Evolutionary conservation across 2,329 filamentous ascomycete species (phyloP).

Genomic region (Coniochaeta ligniaria): DNA sequence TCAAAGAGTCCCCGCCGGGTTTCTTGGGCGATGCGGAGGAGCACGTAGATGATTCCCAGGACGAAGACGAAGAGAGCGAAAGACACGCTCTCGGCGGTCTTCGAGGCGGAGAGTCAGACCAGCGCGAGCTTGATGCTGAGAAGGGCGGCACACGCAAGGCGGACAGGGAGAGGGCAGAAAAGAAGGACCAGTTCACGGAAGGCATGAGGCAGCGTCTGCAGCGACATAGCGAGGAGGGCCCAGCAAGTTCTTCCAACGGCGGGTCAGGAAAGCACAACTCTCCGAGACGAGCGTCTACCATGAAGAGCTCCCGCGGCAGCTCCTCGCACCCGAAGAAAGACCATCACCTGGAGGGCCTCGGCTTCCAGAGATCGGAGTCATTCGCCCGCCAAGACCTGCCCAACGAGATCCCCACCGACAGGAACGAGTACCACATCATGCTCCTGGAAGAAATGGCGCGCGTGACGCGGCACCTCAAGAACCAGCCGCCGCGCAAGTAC

Average conservation of each 20-base stretch:
- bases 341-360: not conserved
- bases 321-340: conserved; percentile 2
- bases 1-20: conserved; percentile 31
- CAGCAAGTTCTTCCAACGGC: not conserved
- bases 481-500: conserved; percentile 56
- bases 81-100: not conserved
- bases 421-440: conserved; percentile 50
- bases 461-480: conserved; percentile 56
- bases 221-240: not conserved
- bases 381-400: conserved; percentile 25
- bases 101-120: conserved; percentile 19
- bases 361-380: conserved; percentile 16
- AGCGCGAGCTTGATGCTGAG: conserved; percentile 11
- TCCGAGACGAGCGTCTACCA: not conserved
- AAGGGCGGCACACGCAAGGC: conserved; percentile 2
- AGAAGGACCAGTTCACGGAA: not conserved
- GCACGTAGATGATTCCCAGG: conserved; percentile 13
- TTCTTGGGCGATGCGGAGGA: conserved; percentile 29
- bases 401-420: conserved; percentile 29
- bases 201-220: not conserved
- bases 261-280: not conserved
- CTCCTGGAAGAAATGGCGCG: conserved; percentile 66
- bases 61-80: conserved; percentile 9
- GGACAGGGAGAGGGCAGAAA: not conserved
- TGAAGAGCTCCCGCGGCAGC: not conserved